Evolutionary conservation across 179 eudicot genomes (phyloP).

Genomic region (Nepenthes alata): DNA sequence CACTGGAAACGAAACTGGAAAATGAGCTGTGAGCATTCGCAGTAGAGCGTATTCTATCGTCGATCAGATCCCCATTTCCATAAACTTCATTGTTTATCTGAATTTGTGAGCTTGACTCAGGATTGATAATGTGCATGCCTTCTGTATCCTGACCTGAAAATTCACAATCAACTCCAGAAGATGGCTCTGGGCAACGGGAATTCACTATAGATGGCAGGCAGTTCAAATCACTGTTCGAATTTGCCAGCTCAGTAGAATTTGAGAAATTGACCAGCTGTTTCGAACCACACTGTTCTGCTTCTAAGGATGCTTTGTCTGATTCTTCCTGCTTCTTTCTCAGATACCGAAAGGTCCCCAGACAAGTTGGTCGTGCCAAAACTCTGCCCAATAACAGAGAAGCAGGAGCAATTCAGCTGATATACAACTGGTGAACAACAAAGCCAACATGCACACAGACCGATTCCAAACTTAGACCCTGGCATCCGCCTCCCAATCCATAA

Average conservation of each 20-base stretch:
- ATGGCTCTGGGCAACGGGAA: not conserved
- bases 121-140: slow-evolving; percentile 10
- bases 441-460: too few relatives aligned
- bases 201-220: slow-evolving; percentile 3
- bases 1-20: slow-evolving; percentile 1
- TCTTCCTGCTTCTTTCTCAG: slow-evolving; percentile 10
- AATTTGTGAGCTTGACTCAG: slow-evolving; percentile 15
- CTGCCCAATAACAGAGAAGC: slow-evolving; percentile 22
- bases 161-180: slow-evolving; percentile 5
- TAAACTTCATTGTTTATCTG: slow-evolving; percentile 13
- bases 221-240: slow-evolving; percentile 4
- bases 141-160: slow-evolving; percentile 6
- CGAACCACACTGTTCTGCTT: slow-evolving; percentile 9
- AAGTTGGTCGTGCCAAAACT: slow-evolving; percentile 40
- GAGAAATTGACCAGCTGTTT: slow-evolving; percentile 12
- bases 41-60: slow-evolving; percentile 7
- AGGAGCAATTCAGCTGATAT: slow-evolving; percentile 5
- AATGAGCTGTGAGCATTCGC: not conserved
- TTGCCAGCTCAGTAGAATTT: slow-evolving; percentile 5
- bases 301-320: slow-evolving; percentile 15
- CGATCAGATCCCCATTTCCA: slow-evolving; percentile 5
- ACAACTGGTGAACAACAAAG: not conserved
- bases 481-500: too few relatives aligned
- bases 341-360: slow-evolving; percentile 35
- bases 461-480: too few relatives aligned